Evolutionary conservation across 1,284 basidiomycete genomes (phyloP).

Genomic region (Irpex lacteus): DNA sequence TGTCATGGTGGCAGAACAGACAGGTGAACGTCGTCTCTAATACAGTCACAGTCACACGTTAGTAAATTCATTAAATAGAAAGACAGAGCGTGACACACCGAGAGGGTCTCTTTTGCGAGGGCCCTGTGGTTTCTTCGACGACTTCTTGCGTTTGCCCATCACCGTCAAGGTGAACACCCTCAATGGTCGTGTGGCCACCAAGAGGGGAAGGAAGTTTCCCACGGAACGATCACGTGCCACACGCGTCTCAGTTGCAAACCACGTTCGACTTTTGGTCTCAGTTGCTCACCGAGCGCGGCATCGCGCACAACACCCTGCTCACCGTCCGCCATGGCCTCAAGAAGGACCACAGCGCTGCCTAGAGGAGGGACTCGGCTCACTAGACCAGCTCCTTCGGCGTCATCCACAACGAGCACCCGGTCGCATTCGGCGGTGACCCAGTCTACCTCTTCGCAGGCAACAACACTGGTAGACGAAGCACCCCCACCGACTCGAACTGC

Average conservation of each 20-base stretch:
- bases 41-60: no score
- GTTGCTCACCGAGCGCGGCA: not conserved
- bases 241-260: slow-evolving; percentile 21
- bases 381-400: slow-evolving; percentile 33
- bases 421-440: slow-evolving; percentile 31
- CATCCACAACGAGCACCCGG: slow-evolving; percentile 17
- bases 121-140: slow-evolving; percentile 66
- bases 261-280: slow-evolving; percentile 4
- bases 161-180: not conserved
- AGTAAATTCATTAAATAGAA: no score
- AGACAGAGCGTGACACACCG: slow-evolving; percentile 42
- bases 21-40: slow-evolving; percentile 78
- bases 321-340: slow-evolving; percentile 42
- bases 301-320: not conserved
- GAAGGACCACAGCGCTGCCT: slow-evolving; percentile 40
- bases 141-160: slow-evolving; percentile 88
- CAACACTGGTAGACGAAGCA: slow-evolving; percentile 22
- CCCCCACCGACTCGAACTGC: slow-evolving; percentile 12
- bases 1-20: slow-evolving; percentile 91
- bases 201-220: slow-evolving; percentile 9
- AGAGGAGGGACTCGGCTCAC: slow-evolving; percentile 23
- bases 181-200: slow-evolving; percentile 12
- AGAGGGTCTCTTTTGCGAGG: slow-evolving; percentile 63
- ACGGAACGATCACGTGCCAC: slow-evolving; percentile 22
- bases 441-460: slow-evolving; percentile 26